These are phyloP conservation scores for Penicillium expansum DNA, from an alignment of 2,329 filamentous ascomycete genomes.

Conservation along the genomic window DNA sequence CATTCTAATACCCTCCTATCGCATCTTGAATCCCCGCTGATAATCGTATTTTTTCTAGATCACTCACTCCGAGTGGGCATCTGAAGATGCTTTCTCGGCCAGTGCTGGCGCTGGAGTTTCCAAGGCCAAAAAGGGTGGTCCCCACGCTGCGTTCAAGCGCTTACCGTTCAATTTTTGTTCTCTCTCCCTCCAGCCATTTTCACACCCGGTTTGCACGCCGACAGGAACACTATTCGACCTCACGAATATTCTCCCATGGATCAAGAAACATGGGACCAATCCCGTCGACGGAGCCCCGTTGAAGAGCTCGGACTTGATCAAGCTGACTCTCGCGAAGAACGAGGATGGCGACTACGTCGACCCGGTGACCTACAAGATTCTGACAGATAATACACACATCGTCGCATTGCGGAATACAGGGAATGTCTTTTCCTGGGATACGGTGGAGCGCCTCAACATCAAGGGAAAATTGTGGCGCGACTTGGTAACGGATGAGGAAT, in stretches of 20 bases:
- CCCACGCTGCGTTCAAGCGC: slow-evolving; percentile 71
- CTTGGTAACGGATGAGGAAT: slow-evolving; percentile 80
- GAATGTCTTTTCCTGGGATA: slow-evolving; percentile 96
- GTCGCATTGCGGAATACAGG: slow-evolving; percentile 82
- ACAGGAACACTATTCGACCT: slow-evolving; percentile 91
- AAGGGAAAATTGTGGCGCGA: slow-evolving; percentile 96
- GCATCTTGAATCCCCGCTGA: slow-evolving; percentile 19
- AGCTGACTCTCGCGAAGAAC: slow-evolving; percentile 88
- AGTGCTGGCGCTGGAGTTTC: slow-evolving; percentile 67
- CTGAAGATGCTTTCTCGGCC: slow-evolving; percentile 81
- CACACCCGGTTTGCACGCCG: slow-evolving; percentile 86
- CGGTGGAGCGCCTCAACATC: slow-evolving; percentile 90
- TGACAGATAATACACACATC: slow-evolving; percentile 97
- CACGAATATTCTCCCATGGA: slow-evolving; percentile 89
- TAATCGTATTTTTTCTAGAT: slow-evolving; percentile 55
- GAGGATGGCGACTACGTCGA: slow-evolving; percentile 89
- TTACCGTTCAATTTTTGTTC: slow-evolving; percentile 98
- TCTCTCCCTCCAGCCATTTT: slow-evolving; percentile 90
- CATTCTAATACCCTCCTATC: background rate
- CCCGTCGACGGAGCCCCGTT: slow-evolving; percentile 80
- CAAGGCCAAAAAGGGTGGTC: slow-evolving; percentile 51
- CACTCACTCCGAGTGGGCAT: slow-evolving; percentile 97
- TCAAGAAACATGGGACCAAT: slow-evolving; percentile 90
- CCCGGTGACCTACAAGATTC: slow-evolving; percentile 94
- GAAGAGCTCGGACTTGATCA: slow-evolving; percentile 78